phyloP scores from a whole-genome alignment of 768 basidiomycete species.

The Amylocystis lapponica region DNA sequence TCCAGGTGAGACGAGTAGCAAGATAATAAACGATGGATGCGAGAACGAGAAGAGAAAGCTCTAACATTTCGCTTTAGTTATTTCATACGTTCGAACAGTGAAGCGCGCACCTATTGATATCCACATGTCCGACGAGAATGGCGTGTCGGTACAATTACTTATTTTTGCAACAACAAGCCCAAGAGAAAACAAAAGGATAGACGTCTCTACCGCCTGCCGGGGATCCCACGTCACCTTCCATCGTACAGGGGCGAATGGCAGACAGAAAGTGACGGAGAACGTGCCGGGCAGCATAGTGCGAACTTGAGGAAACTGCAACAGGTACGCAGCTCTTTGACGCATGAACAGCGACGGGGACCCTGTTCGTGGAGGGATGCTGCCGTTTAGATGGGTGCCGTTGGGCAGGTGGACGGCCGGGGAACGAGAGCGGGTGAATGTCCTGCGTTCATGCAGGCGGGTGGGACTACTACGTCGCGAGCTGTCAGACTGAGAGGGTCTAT shows the following conservation, averaged over 20 bases:
- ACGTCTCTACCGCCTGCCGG: constrained; percentile 57
- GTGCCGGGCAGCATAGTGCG: constrained; percentile 42
- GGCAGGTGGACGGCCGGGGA: constrained; percentile 48
- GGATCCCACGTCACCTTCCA: constrained; percentile 56
- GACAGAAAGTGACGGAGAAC: constrained; percentile 37
- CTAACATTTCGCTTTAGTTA: constrained; percentile 27
- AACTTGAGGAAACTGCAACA: no score
- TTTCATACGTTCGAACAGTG: neutral
- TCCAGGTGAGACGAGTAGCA: constrained; percentile 52
- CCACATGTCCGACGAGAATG: constrained; percentile 29
- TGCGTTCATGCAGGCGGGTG: constrained; percentile 25
- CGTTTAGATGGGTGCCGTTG: constrained; percentile 27
- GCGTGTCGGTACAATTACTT: constrained; percentile 22
- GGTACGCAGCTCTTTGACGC: constrained; percentile 33
- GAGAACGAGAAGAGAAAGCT: constrained; percentile 50
- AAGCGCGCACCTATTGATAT: constrained; percentile 44
- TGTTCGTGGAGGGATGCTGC: constrained; percentile 28
- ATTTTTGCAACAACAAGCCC: constrained; percentile 50
- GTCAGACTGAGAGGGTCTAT: constrained; percentile 20
- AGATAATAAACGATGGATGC: constrained; percentile 54
- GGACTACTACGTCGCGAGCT: constrained; percentile 35
- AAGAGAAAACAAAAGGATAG: constrained; percentile 59
- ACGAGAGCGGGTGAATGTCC: constrained; percentile 67
- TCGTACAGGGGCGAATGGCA: constrained; percentile 35
- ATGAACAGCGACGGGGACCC: constrained; percentile 39